Percentiles rank a stretch among this genome's conserved stretches.
phyloP scores from a whole-genome alignment of 805 yeast species.

The Wickerhamomyces queroliae region DNA sequence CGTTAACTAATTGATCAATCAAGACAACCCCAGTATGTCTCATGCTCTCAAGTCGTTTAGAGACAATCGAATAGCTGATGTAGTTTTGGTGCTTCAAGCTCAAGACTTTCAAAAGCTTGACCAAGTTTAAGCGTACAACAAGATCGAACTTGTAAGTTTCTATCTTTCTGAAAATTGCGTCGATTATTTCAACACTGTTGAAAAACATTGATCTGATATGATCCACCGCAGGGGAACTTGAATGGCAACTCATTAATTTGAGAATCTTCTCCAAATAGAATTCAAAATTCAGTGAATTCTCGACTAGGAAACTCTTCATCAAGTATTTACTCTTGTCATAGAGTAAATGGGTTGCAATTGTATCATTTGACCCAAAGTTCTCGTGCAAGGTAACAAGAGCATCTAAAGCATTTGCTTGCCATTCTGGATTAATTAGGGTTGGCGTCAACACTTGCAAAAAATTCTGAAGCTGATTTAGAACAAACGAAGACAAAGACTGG shows the following conservation, averaged over 20 bases:
- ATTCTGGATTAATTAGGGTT: slow-evolving; percentile 39
- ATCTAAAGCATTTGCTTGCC: slow-evolving; percentile 49
- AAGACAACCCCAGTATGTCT: slow-evolving; percentile 10
- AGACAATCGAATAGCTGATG: slow-evolving; percentile 9
- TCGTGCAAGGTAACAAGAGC: slow-evolving; percentile 41
- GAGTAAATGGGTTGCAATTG: slow-evolving; percentile 20
- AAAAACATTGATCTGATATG: slow-evolving; percentile 16
- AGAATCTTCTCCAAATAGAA: slow-evolving; percentile 35
- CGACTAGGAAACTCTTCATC: slow-evolving; percentile 33
- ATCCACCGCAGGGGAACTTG: slow-evolving; percentile 13
- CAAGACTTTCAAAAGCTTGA: slow-evolving; percentile 16
- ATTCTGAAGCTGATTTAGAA: slow-evolving; percentile 19
- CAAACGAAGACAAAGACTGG: slow-evolving; percentile 24
- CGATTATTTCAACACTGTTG: slow-evolving; percentile 8
- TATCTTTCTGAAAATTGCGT: slow-evolving; percentile 9
- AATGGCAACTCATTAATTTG: slow-evolving; percentile 21
- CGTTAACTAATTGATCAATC: slow-evolving; percentile 18
- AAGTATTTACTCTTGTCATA: slow-evolving; percentile 27
- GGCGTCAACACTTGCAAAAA: slow-evolving; percentile 29
- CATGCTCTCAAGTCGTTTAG: slow-evolving; percentile 2
- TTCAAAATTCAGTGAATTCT: slow-evolving; percentile 36
- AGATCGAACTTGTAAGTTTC: slow-evolving; percentile 7
- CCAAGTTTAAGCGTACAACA: slow-evolving; percentile 14
- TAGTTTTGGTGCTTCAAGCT: slow-evolving; percentile 7
- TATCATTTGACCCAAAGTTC: slow-evolving; percentile 26